Evolutionary conservation across 179 eudicot genomes (phyloP), one percentile per base, ranked within the genome.

Genomic region (Spergularia azorica): DNA sequence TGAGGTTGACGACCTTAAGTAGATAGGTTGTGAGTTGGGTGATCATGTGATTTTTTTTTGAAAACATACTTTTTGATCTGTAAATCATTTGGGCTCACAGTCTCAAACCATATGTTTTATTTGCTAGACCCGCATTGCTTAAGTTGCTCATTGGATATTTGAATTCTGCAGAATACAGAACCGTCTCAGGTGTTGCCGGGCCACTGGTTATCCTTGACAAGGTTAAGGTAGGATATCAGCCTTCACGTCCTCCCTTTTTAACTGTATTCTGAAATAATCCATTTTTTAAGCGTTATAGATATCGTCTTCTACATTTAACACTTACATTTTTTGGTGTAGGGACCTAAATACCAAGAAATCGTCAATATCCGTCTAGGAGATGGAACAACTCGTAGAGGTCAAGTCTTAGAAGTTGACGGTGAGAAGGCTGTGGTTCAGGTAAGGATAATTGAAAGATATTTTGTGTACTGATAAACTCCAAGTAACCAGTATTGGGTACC

Each of bases 351-450:
- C 81, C 98, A 93, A 81, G 99, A 96, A 81, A 96, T 96, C 81
- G 99, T 94, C 26, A 96, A 89, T 71, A 94, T 96, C 70, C 97
- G 98, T 79, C 73, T 95, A 75, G 99, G 98, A 76, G 98, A 96
- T 80, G 99, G 99, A 73, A 82, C 96, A 57, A 94, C 87, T 62
- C 91, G 99, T 14, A 90, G 99, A 81, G 99, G 99, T 80, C 99
- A 96, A 81, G 97, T 96, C 76, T 82, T 94, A 73, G 98, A 96
- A 85, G 98, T 96, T 83, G 99, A 96, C 79, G 99, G 99, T 20
- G 99, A 96, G 83, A 96, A 94, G 81, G 99, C 98, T 84, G 97
- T 95, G 72, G 99, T 95, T 72, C 97, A 95, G 99, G 97, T 91
- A 80, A 11, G 36, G 18, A 32, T 65, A 9, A 64, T 38, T 65